Evolutionary conservation across 2,329 filamentous ascomycete genomes (phyloP).

Genomic region (Chalaropsis thielavioides): DNA sequence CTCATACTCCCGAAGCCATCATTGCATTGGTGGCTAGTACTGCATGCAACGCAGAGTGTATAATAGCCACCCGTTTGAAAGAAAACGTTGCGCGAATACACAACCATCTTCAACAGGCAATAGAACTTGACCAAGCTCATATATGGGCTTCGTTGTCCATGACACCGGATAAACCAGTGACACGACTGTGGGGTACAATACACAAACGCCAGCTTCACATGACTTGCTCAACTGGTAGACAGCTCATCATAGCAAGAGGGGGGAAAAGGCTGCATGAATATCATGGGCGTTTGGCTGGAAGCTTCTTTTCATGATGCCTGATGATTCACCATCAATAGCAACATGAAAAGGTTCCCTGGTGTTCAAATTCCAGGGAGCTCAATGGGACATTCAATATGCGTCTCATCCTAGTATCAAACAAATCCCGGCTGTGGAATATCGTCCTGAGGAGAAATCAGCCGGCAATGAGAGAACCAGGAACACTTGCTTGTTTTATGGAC

Average conservation of each 20-base stretch:
- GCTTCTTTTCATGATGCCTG: not conserved
- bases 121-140: not conserved
- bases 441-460: slow-evolving; percentile 4
- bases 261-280: not conserved
- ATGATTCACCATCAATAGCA: slow-evolving; percentile 2
- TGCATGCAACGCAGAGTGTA: not conserved
- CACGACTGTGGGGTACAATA: not conserved
- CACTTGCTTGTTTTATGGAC: slow-evolving; percentile 7
- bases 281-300: slow-evolving; percentile 10
- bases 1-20: slow-evolving; percentile 9
- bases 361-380: not conserved
- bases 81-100: not conserved
- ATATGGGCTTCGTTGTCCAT: not conserved
- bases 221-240: not conserved
- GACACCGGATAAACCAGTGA: not conserved
- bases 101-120: slow-evolving; percentile 12
- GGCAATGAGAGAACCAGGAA: slow-evolving; percentile 15
- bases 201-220: slow-evolving; percentile 1
- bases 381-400: slow-evolving; percentile 13
- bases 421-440: slow-evolving; percentile 9
- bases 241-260: slow-evolving; percentile 1
- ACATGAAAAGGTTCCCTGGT: not conserved
- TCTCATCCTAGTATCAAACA: slow-evolving; percentile 16
- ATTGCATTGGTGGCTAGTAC: slow-evolving; percentile 11
- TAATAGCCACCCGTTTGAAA: slow-evolving; percentile 9